Evolutionary conservation across 768 basidiomycete species (phyloP).

Genomic region (Kwoniella sp.): DNA sequence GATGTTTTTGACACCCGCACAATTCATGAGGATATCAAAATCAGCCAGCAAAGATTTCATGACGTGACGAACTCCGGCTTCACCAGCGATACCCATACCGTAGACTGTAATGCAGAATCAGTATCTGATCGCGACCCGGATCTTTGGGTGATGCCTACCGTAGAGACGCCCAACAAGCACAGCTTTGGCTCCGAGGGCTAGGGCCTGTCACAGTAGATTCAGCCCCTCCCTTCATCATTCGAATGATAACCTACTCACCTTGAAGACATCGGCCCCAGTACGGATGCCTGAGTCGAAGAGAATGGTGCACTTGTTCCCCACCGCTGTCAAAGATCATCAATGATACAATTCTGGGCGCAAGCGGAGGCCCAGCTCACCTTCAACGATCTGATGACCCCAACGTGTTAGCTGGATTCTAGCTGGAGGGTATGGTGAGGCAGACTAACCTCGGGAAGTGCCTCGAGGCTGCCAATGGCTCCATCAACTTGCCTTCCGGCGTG

Average conservation of each 20-base stretch:
- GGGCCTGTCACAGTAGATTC: too few species aligned
- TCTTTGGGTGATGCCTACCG: neutral
- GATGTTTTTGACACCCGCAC: constrained; percentile 14
- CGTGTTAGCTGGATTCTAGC: too few species aligned
- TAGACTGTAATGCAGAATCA: constrained; percentile 58
- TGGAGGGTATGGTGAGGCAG: too few species aligned
- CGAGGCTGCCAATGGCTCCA: constrained; percentile 71
- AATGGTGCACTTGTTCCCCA: constrained; percentile 60
- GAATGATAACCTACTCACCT: constrained; percentile 55
- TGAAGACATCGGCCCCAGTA: constrained; percentile 70
- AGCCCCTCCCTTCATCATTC: too few species aligned
- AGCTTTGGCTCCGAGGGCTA: constrained; percentile 81
- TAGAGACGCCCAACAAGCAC: constrained; percentile 64
- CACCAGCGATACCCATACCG: constrained; percentile 69
- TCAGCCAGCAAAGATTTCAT: constrained; percentile 56
- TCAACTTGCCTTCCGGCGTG: constrained; percentile 71
- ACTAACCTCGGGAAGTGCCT: constrained; percentile 34
- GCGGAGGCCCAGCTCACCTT: too few species aligned
- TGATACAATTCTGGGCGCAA: too few species aligned
- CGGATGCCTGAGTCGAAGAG: constrained; percentile 75
- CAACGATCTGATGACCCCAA: constrained; percentile 29
- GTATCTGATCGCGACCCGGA: neutral
- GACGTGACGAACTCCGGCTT: constrained; percentile 75
- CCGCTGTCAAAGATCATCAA: constrained; percentile 55
- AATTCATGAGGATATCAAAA: constrained; percentile 20